These are phyloP conservation scores for Inga leiocalycina DNA, from an alignment of 306 rosid genomes.

Conservation along the genomic window DNA sequence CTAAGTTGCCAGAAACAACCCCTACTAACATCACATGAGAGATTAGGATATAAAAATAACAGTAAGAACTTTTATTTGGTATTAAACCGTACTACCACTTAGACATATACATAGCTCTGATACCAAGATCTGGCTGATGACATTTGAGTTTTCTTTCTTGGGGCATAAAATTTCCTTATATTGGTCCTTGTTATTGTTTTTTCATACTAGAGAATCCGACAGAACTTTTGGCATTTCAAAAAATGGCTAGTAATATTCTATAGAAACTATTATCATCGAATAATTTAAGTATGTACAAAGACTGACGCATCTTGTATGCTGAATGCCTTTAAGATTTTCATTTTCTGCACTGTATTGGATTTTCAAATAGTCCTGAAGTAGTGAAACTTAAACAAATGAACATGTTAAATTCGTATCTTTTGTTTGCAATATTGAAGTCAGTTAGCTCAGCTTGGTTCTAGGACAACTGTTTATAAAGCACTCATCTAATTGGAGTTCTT, in stretches of 20 bases:
- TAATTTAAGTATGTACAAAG: background rate
- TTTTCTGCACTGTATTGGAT: background rate
- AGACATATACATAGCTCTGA: too few relatives aligned
- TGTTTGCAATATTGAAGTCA: slow-evolving; percentile 50
- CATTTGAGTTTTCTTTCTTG: too few relatives aligned
- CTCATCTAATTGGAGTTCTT: slow-evolving; percentile 96
- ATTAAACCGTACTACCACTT: too few relatives aligned
- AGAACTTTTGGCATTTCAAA: background rate
- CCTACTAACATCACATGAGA: too few relatives aligned
- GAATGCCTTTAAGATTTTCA: background rate
- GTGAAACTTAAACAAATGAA: slow-evolving; percentile 70
- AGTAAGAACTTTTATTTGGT: too few relatives aligned
- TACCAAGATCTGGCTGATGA: too few relatives aligned
- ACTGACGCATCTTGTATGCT: background rate
- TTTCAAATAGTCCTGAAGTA: background rate
- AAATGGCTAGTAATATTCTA: background rate
- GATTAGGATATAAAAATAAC: too few relatives aligned
- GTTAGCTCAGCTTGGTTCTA: slow-evolving; percentile 95
- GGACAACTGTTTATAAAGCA: slow-evolving; percentile 96
- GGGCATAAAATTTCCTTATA: too few relatives aligned
- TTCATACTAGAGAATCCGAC: too few relatives aligned
- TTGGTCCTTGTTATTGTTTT: too few relatives aligned
- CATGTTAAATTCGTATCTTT: slow-evolving; percentile 52
- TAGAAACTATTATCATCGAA: background rate
- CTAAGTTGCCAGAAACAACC: too few relatives aligned